Conservation (phyloP, 148 eudicot genomes). For the Tetragonia tetragonoides region DNA sequence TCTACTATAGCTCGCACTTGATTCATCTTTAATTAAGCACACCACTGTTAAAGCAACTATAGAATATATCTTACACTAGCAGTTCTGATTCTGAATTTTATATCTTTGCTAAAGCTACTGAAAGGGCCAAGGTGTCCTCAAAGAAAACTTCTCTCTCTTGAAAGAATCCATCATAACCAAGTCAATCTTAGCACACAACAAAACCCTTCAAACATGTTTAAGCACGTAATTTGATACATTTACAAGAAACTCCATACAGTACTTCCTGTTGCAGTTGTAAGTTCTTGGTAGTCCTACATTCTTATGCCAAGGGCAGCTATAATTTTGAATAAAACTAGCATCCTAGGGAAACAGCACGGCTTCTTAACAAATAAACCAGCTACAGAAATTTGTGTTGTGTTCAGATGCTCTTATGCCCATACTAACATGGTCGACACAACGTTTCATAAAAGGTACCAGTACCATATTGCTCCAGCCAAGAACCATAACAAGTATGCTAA, state of each 20-base stretch:
- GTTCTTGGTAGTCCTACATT: not conserved
- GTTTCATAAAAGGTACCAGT: constrained; percentile 7
- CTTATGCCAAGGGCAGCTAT: not conserved
- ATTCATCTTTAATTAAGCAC: no score
- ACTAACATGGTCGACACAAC: not conserved
- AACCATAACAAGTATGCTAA: constrained; percentile 1
- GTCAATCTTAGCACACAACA: not conserved
- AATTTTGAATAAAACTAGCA: not conserved
- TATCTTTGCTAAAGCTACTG: no score
- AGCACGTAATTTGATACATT: not conserved
- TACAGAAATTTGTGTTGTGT: not conserved
- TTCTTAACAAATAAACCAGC: not conserved
- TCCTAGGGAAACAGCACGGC: not conserved
- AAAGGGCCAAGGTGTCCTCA: no score
- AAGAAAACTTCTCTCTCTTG: not conserved
- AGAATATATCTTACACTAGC: no score
- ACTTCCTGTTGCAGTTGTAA: not conserved
- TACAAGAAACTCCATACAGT: not conserved
- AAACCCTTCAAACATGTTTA: not conserved
- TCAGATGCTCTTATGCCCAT: not conserved
- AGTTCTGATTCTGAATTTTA: no score
- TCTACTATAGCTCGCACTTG: no score
- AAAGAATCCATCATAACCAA: not conserved
- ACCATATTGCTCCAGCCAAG: not conserved
- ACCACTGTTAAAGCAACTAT: no score